Conservation (phyloP, 225 moss, liverwort and hornwort species). For the Physcomitrium patens region DNA sequence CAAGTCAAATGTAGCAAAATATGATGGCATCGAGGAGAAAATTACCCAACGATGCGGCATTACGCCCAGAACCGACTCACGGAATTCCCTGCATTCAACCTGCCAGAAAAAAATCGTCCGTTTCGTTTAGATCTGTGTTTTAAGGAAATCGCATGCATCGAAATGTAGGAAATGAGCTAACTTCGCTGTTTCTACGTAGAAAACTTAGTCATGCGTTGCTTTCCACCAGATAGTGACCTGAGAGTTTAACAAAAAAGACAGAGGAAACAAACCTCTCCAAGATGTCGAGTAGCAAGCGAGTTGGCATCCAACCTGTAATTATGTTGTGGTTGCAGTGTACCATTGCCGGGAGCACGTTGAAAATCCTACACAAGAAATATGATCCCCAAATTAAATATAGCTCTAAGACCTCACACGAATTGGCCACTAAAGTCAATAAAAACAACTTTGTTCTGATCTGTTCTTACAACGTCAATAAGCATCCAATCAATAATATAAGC, state of each 20-base stretch:
- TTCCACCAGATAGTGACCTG: neutral
- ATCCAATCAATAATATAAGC: neutral
- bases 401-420: neutral
- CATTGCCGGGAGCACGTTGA: slow-evolving; percentile 50
- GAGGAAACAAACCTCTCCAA: slow-evolving; percentile 58
- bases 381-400: slow-evolving; percentile 6
- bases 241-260: slow-evolving; percentile 19
- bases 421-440: neutral
- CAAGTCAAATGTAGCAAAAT: slow-evolving; percentile 21
- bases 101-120: slow-evolving; percentile 42
- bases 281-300: slow-evolving; percentile 62
- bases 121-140: slow-evolving; percentile 8
- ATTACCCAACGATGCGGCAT: slow-evolving; percentile 99
- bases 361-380: slow-evolving; percentile 62
- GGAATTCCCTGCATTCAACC: slow-evolving; percentile 85
- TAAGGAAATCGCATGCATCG: neutral
- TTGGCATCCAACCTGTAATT: slow-evolving; percentile 89
- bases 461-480: neutral
- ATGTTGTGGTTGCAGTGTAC: slow-evolving; percentile 74
- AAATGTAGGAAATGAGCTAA: slow-evolving; percentile 13
- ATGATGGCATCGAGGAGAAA: slow-evolving; percentile 20
- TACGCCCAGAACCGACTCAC: slow-evolving; percentile 82
- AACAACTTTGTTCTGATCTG: neutral
- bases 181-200: neutral
- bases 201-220: neutral